Base-by-base conservation (phyloP, 1,284 basidiomycete genomes). In the Bjerkandera adusta region DNA sequence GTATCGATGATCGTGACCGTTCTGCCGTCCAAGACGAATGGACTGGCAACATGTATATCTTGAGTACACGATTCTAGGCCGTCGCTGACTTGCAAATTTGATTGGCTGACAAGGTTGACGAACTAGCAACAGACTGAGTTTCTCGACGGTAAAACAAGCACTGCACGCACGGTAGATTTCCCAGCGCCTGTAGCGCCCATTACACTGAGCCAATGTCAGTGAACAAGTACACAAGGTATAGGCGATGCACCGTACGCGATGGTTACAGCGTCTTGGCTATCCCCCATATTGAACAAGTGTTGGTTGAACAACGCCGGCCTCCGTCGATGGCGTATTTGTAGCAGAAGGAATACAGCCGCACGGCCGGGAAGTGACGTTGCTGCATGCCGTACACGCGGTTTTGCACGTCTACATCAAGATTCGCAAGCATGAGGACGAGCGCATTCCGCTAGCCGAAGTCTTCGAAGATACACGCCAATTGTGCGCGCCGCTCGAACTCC, bases 11-110 rank as follows among this genome's bases (percentile, higher is more conserved):
- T 51, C 39, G 65, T 43, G 40, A 69, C 59, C 5, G 55, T 57
- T n/a, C 57, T 56, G 27, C 54, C 50, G 44, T 62, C 59, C 10
- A 70, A 39, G 25, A 50, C 22, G 41, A 69, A 68, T 34, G 57
- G 53, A 7, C 47, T 1, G 0, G 66, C 62, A 4, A 56, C 58
- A 47, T 69, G 65, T 7, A 70, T 59, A 42, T 68, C 46, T 4
- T 63, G 59, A 21, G 67, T 68, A 45, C 66, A 68, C 27, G 69
- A 70, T 35, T 69, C 61, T 32, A 68, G 42, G 15, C 60, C 55
- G 11, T 53, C 50, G 11, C 68, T 62, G 25, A 64, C 61, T 33
- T 58, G 54, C 15, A 70, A 52, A 34, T 47, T 27, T 3, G 68
- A 69, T 1, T 57, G 58, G 18, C 68, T 69, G 21, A 62, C 63